Base-by-base conservation (phyloP, 2,329 filamentous ascomycete genomes). In the Fusarium papillatum region DNA sequence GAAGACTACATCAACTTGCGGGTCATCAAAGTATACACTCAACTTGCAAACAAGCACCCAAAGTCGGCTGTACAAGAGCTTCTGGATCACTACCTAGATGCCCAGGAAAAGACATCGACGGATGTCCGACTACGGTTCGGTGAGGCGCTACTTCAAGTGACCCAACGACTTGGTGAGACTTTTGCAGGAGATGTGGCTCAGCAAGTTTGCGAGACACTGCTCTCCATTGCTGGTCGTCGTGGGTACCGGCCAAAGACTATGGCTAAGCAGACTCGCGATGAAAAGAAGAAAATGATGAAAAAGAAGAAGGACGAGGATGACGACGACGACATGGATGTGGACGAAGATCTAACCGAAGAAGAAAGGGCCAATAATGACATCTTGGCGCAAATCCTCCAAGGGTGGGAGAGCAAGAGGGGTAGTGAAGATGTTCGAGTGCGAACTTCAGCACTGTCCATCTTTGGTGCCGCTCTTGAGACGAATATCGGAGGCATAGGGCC, bases 1-100 rank as follows among this genome's bases (percentile, higher is more conserved):
- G 94, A 95, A 68, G 93, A 94, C 68, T 95, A 93, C 79, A 92
- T 95, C 71, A 93, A 94, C 77, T 85, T 93, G 4, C 88, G 91
- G n/a, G 90, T 91, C 19, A 90, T 95, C 72, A 91, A 91, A 72
- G 87, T 93, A 2, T 90, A 94, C 70, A 89, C 90, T 0, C 88
- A 91, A 29, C 83, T 95, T 14, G 89, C 92, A 0, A 84, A 87
- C 72, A 88, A 86, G 68, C 93, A 94, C 63, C 92, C 93, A 0
- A 89, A 88, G 50, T 89, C 92, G 0, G 91, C 92, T 0, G 85
- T 90, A 5, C 87, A 86, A 26, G 92, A 94, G 76, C 84, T 95
- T 0, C 83, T 93, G 0, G 92, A 94, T 29, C 88, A 91, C 50
- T 95, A 95, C 75, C 83, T 93, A 22, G 94, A 95, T 78, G 80